Base-by-base conservation (phyloP, 805 yeast species). In the Candida insectorum region DNA sequence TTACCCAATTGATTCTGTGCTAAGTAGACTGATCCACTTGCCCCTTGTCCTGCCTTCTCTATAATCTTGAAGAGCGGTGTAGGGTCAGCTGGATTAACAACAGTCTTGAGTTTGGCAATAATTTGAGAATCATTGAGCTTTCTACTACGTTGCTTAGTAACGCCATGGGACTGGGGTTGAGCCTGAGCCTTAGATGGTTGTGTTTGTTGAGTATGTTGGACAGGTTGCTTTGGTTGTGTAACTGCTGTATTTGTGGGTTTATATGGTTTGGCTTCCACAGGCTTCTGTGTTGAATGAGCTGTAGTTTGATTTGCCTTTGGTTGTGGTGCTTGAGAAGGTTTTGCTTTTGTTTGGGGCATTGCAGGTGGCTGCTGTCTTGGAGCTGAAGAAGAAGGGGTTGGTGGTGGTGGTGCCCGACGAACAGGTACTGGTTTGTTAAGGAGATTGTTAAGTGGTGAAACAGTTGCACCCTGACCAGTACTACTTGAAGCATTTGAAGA, bases 41-140 rank as follows among this genome's bases (percentile, higher is more conserved):
- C 99, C 51, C 99, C 99, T 63, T 93, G 97, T 12, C 99, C 99
- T 1, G 91, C 93, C 45, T 82, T 81, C 52, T 81, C 87, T 40
- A 85, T 71, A 60, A 83, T 79, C 50, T 77, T 77, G 63, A 84
- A 85, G 40, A 73, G 73, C 26, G 87, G 82, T 5, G 86, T 71
- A n/a, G 99, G 99, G 60, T 93, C 95, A 26, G 77, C 73, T 48
- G 74, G 77, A 44, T 81, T 78, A 7, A 93, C 96, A 20, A 89
- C 96, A 3, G 86, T 76, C 39, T 81, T 75, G 45, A 93, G 67
- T 50, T 83, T 85, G 24, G 83, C 79, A 73, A 91, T 75, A 16
- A 87, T 73, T 62, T 91, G 96, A 28, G 85, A 79, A 48, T 91
- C 96, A n/a, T 85, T 81, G 75, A 88, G 54, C 43, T 55, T 60